Evolutionary conservation across 768 basidiomycete genomes (phyloP).

Genomic region (Polyporus arcularius): DNA sequence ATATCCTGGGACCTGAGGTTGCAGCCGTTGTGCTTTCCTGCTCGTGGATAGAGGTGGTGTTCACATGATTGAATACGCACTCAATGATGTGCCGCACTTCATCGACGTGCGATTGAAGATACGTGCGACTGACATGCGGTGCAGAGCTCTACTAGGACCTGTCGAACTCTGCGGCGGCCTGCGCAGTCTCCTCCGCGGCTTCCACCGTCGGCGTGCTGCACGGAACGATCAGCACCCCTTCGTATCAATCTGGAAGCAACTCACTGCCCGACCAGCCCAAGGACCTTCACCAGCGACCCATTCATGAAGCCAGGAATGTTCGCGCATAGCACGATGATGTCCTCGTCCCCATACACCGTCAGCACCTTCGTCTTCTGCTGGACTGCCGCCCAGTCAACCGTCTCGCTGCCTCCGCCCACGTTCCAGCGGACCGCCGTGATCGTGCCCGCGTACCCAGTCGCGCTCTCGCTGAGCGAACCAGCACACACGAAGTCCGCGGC

Average conservation of each 20-base stretch:
- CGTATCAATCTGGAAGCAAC: neutral
- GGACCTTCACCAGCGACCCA: neutral
- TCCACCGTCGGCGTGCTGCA: neutral
- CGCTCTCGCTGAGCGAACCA: neutral
- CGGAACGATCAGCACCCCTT: neutral
- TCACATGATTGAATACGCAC: too few relatives aligned
- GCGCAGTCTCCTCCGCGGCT: neutral
- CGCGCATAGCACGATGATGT: neutral
- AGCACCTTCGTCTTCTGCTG: neutral
- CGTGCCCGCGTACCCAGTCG: neutral
- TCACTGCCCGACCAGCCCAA: neutral
- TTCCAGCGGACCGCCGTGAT: neutral
- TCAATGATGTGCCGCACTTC: too few relatives aligned
- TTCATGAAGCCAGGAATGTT: neutral
- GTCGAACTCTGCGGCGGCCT: neutral
- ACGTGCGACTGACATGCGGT: too few relatives aligned
- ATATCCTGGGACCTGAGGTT: too few relatives aligned
- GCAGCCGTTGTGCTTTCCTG: too few relatives aligned
- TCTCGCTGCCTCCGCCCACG: neutral
- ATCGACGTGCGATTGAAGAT: too few relatives aligned
- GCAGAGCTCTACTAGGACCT: too few relatives aligned
- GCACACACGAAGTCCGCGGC: conserved; percentile 1
- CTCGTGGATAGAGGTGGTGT: too few relatives aligned
- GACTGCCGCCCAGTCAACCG: conserved; percentile 1
- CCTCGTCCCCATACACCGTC: conserved; percentile 1